These are phyloP conservation scores for Pichia ethanolica DNA, from an alignment of 805 yeast genomes.

Conservation along the genomic window DNA sequence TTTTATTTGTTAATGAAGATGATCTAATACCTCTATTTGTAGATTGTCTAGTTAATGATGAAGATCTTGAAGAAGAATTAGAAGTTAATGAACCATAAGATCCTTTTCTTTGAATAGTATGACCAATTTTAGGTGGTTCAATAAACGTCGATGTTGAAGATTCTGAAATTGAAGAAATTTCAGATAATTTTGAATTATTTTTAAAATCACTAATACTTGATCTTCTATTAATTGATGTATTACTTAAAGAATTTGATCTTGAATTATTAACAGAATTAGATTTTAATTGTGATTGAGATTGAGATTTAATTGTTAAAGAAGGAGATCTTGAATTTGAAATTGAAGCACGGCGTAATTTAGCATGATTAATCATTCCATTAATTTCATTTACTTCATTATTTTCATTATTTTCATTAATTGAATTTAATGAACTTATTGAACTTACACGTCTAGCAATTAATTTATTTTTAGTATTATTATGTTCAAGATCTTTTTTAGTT, in stretches of 20 bases:
- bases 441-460: not conserved
- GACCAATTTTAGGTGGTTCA: conserved; percentile 8
- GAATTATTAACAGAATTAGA: not conserved
- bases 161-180: not conserved
- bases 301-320: too few species aligned
- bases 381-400: not conserved
- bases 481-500: not conserved
- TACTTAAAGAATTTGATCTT: conserved; percentile 6
- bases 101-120: not conserved
- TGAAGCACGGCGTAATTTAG: not conserved
- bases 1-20: not conserved
- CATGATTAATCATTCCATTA: not conserved
- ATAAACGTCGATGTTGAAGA: not conserved
- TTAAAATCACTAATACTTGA: not conserved
- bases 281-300: too few species aligned
- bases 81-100: conserved; percentile 2
- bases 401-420: not conserved
- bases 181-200: too few species aligned
- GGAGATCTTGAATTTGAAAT: not conserved
- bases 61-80: not conserved
- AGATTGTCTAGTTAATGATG: not conserved
- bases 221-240: not conserved
- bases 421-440: not conserved
- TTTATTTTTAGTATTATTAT: not conserved
- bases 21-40: not conserved